Evolutionary conservation across 2,329 filamentous ascomycete species (phyloP).

Genomic region (Fusarium palustre): DNA sequence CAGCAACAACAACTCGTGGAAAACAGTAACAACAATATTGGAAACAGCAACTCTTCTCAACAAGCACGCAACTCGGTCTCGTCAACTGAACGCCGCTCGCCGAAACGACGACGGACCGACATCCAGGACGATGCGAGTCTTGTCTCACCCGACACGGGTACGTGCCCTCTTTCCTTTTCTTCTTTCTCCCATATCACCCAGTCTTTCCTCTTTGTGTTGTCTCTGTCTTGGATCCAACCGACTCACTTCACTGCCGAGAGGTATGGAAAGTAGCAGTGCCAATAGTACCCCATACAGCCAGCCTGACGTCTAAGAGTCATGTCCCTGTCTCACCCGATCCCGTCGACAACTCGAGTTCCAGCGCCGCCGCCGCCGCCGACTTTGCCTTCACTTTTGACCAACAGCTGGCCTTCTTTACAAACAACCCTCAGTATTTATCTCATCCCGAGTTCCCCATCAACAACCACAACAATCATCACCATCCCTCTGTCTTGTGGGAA

Average conservation of each 20-base stretch:
- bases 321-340: constrained; percentile 48
- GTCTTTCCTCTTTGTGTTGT: not conserved
- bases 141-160: constrained; percentile 54
- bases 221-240: constrained; percentile 35
- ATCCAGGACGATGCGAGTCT: constrained; percentile 48
- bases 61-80: constrained; percentile 18
- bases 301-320: constrained; percentile 44
- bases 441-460: constrained; percentile 39
- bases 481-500: constrained; percentile 40
- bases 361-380: constrained; percentile 47
- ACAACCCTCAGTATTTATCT: constrained; percentile 47
- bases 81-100: constrained; percentile 49
- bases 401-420: constrained; percentile 49
- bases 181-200: not conserved
- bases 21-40: constrained; percentile 29
- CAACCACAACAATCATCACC: not conserved
- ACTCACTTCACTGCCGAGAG: constrained; percentile 39
- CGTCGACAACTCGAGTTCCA: constrained; percentile 40
- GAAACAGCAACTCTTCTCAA: constrained; percentile 14
- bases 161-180: constrained; percentile 38
- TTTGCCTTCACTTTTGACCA: constrained; percentile 53
- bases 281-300: constrained; percentile 45
- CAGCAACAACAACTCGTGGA: constrained; percentile 21
- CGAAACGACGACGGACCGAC: constrained; percentile 54
- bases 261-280: constrained; percentile 44